Evolutionary conservation across 1,284 basidiomycete species (phyloP).

Genomic region (Melanopsichium pennsylvanicum): DNA sequence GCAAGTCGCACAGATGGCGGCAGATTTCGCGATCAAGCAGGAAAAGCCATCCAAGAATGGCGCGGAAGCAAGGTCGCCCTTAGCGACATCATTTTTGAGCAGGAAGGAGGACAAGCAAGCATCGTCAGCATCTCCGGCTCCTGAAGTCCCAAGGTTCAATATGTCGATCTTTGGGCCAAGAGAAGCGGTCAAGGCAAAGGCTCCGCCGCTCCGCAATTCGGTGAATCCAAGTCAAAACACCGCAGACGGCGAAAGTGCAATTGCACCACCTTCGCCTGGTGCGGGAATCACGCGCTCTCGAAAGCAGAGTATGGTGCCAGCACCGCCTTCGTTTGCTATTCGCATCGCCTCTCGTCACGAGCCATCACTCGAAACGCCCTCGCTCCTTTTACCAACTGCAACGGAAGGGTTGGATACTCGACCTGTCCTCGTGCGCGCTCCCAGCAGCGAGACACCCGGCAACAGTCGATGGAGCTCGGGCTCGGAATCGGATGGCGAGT

Average conservation of each 20-base stretch:
- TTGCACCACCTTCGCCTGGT: not conserved
- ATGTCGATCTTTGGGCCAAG: slow-evolving; percentile 21
- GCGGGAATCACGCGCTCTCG: slow-evolving; percentile 2
- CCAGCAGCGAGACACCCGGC: slow-evolving; percentile 12
- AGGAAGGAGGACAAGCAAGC: not conserved
- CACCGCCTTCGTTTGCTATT: slow-evolving; percentile 38
- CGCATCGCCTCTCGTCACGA: slow-evolving; percentile 3
- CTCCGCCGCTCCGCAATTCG: not conserved
- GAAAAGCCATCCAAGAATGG: not conserved
- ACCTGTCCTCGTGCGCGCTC: slow-evolving; percentile 1
- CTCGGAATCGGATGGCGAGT: slow-evolving; percentile 45
- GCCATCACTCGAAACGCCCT: not conserved
- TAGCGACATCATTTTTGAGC: not conserved
- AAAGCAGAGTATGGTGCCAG: slow-evolving; percentile 33
- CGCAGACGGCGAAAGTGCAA: not conserved
- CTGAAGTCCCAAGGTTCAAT: slow-evolving; percentile 24
- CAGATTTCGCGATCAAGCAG: not conserved
- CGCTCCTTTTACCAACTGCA: slow-evolving; percentile 1
- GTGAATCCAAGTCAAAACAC: not conserved
- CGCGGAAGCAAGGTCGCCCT: not conserved
- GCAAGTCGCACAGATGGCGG: not conserved
- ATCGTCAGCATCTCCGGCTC: slow-evolving; percentile 2
- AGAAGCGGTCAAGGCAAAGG: slow-evolving; percentile 1
- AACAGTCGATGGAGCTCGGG: slow-evolving; percentile 55
- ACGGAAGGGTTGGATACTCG: slow-evolving; percentile 7